Base-by-base conservation (phyloP, 768 basidiomycete genomes). In the Pleurotus giganteus region DNA sequence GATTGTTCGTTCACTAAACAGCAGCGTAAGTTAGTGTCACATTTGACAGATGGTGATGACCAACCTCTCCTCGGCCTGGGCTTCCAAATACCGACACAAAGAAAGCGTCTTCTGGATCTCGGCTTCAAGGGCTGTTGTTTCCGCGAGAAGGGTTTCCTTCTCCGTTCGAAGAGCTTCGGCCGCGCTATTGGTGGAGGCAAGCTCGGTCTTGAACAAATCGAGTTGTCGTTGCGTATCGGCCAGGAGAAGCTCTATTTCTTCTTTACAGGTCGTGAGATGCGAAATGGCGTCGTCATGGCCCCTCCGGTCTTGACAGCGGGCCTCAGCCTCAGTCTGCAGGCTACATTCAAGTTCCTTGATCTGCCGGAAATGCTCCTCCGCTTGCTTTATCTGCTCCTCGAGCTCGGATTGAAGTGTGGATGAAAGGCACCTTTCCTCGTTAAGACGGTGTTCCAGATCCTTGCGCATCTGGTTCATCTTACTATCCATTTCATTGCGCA, bases 91-190 rank as follows among this genome's bases (percentile, higher is more conserved):
- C 55, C 84, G 79, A 34, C 73, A 74, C 54, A 87, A 67, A 4
- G 89, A 88, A 43, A 79, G 71, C 7, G 74, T 76, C 32, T 84
- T 81, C 66, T 90, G 86, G 11, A 82, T 66, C 61, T 90, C 86
- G 2, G 88, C 85, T 57, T 81, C 80, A 24, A 89, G 69, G 13
- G 71, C 68, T 0, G 86, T 88, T 43, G 77, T 75, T 59, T 84
- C 74, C 45, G 76, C 73, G 56, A 88, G 83, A 13, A 86, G 66
- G 8, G 64, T 49, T 0, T 65, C 68, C 58, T 77, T 83, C 68
- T 89, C 85, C 42, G 77, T 73, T 57, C 80, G 77, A 17, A 76
- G 53, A 3, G 63, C 42, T 29, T 72, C 66, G 23, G 76, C 57
- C 12, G 74, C 70, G 1, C 54, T 54, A 43, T 74, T 69, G 24